A percentile compares a stretch with the other conserved stretches of the same genome.
Conservation (phyloP, 768 basidiomycete genomes). For the Sporobolomyces phaffii region DNA sequence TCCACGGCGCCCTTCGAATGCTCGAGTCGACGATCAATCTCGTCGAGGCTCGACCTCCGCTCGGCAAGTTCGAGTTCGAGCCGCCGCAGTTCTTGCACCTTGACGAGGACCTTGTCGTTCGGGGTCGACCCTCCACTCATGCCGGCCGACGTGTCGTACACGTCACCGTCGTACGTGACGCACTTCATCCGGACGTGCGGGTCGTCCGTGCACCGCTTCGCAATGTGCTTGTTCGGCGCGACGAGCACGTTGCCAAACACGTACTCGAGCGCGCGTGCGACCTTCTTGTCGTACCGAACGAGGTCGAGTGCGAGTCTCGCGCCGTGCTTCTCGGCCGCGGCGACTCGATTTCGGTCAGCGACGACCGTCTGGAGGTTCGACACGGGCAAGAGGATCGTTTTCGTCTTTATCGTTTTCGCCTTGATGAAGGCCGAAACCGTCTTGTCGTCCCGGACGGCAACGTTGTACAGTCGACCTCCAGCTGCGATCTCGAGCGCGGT, state of each 20-base stretch:
- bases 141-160: constrained; percentile 92
- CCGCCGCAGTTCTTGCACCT: constrained; percentile 72
- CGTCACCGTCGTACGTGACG: constrained; percentile 88
- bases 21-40: constrained; percentile 57
- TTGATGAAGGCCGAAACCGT: constrained; percentile 32
- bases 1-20: constrained; percentile 48
- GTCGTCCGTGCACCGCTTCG: constrained; percentile 80
- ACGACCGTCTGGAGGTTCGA: constrained; percentile 14
- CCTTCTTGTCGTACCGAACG: constrained; percentile 71
- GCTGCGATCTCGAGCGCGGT: constrained; percentile 91
- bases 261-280: constrained; percentile 80
- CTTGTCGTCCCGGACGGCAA: constrained; percentile 32
- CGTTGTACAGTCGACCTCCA: constrained; percentile 81
- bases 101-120: constrained; percentile 57
- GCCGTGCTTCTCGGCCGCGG: constrained; percentile 82
- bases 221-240: constrained; percentile 79
- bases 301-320: constrained; percentile 82
- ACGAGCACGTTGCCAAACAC: constrained; percentile 91
- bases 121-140: constrained; percentile 87
- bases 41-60: constrained; percentile 52
- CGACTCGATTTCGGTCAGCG: constrained; percentile 48
- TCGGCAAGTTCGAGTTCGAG: constrained; percentile 59
- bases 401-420: constrained; percentile 34
- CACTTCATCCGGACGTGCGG: constrained; percentile 63
- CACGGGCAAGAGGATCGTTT: constrained; percentile 29